Base-by-base conservation (phyloP, 2,329 filamentous ascomycete species). In the Pseudovirgaria hyperparasitica region DNA sequence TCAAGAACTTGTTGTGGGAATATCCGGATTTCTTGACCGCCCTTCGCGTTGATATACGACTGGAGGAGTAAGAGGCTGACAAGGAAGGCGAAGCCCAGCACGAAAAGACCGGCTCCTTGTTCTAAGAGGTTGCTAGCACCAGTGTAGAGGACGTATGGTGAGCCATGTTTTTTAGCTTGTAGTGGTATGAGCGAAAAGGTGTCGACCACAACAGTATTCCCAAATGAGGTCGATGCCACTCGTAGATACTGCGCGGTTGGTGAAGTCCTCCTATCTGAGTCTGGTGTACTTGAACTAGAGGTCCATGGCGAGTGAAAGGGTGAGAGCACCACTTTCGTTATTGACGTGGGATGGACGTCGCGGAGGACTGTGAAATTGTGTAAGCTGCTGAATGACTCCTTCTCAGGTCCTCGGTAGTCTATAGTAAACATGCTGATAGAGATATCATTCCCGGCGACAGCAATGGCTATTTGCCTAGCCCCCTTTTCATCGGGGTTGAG, bases 141-240 rank as follows among this genome's bases (percentile, higher is more conserved):
- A 35, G 70, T 62, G 11, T 68, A 71, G 17, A 86, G 70, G 4
- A 85, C 69, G 46, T 86, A 85, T 35, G 81, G 79, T 7, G 68
- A 52, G 11, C 50, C 32, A 13, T 43, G 61, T 9, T 62, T 56
- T n/a, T 58, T 59, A 1, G 69, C 57, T 9, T 55, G 42, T 13
- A 58, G 42, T 7, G 60, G 60, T 5, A 57, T 49, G 5, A 93
- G 66, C 0, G 82, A 75, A 35, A 93, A 74, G 20, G 72, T 78
- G 52, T 92, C 82, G 15, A 92, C 75, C 16, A 79, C 72, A 21
- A 85, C 72, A 0, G 75, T 81, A 48, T 85, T 86, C 33, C 74
- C 77, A 40, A 92, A 74, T 25, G 79, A 84, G 21, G 82, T 78
- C 24, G 80, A 86, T 16, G 82, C 85, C 4, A 93, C 69, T 41